Conservation (phyloP, 2,329 filamentous ascomycete species). For the Fusarium aywerte region DNA sequence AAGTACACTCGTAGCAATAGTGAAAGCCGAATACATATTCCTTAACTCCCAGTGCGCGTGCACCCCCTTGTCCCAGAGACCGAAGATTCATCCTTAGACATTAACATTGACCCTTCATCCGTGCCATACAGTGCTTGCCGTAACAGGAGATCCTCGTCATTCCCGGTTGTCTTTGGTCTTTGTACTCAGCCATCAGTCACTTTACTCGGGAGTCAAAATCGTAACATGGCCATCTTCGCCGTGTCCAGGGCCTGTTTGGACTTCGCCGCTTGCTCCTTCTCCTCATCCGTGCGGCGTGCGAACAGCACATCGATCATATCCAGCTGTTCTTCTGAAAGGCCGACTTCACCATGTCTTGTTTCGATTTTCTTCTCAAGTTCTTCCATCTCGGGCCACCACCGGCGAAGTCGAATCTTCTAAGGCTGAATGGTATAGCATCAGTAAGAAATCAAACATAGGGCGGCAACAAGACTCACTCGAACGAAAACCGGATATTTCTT, state of each 20-base stretch:
- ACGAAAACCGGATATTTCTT: constrained; percentile 31
- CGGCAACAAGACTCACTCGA: constrained; percentile 33
- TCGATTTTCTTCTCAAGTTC: constrained; percentile 21
- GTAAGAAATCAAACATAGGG: neutral
- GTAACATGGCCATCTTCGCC: constrained; percentile 5
- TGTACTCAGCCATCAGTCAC: neutral
- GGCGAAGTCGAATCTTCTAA: constrained; percentile 42
- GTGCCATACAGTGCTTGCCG: neutral
- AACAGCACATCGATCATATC: constrained; percentile 36
- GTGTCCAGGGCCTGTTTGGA: constrained; percentile 9
- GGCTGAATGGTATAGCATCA: constrained; percentile 24
- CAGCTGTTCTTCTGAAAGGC: constrained; percentile 34
- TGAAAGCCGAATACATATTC: neutral
- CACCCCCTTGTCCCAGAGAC: neutral
- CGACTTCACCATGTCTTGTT: neutral
- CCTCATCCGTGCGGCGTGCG: constrained; percentile 18
- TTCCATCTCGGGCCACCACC: constrained; percentile 32
- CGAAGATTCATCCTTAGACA: neutral
- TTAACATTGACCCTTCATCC: neutral
- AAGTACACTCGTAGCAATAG: neutral
- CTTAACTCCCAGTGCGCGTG: neutral
- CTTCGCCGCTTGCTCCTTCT: constrained; percentile 15
- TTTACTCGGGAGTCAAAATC: neutral
- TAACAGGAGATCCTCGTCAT: too few species aligned
- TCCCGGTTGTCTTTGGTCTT: neutral